These are phyloP conservation scores for Zymoseptoria ardabiliae DNA, from an alignment of 2,329 filamentous ascomycete species.

Conservation along the genomic window DNA sequence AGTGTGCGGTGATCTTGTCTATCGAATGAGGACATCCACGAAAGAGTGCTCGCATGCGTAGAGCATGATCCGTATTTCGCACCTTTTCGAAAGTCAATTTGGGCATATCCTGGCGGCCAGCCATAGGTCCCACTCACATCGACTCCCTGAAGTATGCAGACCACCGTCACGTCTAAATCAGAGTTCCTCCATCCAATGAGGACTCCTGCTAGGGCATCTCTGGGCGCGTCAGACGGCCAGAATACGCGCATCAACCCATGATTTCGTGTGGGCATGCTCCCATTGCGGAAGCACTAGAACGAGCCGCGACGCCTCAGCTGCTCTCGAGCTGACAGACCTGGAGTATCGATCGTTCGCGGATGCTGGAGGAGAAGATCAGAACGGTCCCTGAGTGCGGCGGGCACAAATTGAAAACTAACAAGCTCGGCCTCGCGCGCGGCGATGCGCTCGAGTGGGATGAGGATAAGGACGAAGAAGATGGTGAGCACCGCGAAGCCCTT, in stretches of 20 bases:
- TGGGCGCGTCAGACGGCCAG: conserved; percentile 79
- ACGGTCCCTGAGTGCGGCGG: neutral
- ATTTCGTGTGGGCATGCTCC: conserved; percentile 61
- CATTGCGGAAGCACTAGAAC: conserved; percentile 57
- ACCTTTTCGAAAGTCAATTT: conserved; percentile 43
- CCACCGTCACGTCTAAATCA: conserved; percentile 78
- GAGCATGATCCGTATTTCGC: conserved; percentile 76
- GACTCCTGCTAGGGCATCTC: conserved; percentile 67
- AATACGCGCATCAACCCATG: conserved; percentile 89
- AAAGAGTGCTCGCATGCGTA: conserved; percentile 76
- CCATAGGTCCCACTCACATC: conserved; percentile 55
- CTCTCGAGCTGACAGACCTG: conserved; percentile 85
- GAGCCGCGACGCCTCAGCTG: conserved; percentile 90
- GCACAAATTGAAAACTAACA: conserved; percentile 48
- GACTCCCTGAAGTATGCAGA: conserved; percentile 82
- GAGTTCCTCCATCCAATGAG: conserved; percentile 96
- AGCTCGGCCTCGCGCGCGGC: conserved; percentile 71
- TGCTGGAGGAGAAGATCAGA: conserved; percentile 51
- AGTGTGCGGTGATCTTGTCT: conserved; percentile 72
- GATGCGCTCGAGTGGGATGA: conserved; percentile 76
- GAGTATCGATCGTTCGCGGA: conserved; percentile 63
- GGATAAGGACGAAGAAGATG: conserved; percentile 73
- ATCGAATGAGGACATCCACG: conserved; percentile 75
- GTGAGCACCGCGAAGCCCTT: conserved; percentile 81
- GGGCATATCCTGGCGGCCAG: neutral